Base-by-base conservation (phyloP, 148 eudicot species). In the Nyssa sinensis region DNA sequence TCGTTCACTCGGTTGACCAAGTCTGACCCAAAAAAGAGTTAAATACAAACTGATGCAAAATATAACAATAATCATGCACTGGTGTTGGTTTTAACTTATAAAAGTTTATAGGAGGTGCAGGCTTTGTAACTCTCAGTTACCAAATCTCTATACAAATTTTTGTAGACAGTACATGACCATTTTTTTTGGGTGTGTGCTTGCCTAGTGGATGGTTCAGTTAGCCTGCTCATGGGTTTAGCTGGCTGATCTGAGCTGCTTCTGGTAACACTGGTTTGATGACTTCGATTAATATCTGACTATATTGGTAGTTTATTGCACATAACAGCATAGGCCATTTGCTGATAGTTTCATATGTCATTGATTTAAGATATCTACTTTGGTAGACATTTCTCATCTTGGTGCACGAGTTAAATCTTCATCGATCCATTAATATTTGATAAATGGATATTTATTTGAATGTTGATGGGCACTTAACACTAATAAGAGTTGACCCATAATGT, bases 281-380 rank as follows among this genome's bases (percentile, higher is more conserved):
- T 61, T 61, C 61, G 69, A 51, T 33, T 41, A 27, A 8, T 39
- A 44, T 39, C 60, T 41, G 27, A 32, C 12, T 62, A 62, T 62
- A 41, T 64, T 49, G n/a, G n/a, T n/a, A n/a, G n/a, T n/a, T n/a
- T n/a, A 32, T 25, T 32, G 49, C 23, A 47, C 9, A 31, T 51
- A 49, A 64, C 33, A 35, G 47, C 75, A 55, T 13, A 25, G 62
- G 34, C 62, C 64, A 37, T 64, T 59, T 10, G 34, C 35, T 57
- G n/a, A n/a, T n/a, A 24, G 53, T 37, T 71, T 27, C 5, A 14
- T 28, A 27, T 49, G 61, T 13, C 57, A 49, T 51, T 47, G 19
- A 17, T 25, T 24, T 24, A n/a, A n/a, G n/a, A 2, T 31, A 25
- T 47, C 24, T 33, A 60, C 63, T 70, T 33, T 9, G 12, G 39